Base-by-base conservation (phyloP, 1,284 basidiomycete genomes). In the Ceratorhiza oryzae-sativae region DNA sequence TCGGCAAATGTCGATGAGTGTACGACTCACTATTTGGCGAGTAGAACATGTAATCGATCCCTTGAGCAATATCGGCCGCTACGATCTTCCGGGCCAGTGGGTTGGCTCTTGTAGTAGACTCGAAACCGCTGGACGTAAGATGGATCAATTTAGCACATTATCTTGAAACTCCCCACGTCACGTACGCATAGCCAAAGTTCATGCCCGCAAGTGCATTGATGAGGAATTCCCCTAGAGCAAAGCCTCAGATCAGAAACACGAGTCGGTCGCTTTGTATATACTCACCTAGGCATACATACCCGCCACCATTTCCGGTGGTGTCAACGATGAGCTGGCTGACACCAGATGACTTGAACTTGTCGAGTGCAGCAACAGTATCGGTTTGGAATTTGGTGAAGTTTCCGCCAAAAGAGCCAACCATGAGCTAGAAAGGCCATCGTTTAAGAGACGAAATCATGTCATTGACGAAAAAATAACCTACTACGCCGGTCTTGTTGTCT, bases 241-340 rank as follows among this genome's bases (percentile, higher is more conserved):
- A n/a, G n/a, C n/a, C n/a, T n/a, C n/a, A n/a, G n/a, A n/a, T n/a
- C n/a, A n/a, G n/a, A n/a, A n/a, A n/a, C n/a, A n/a, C n/a, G n/a
- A n/a, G n/a, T n/a, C 12, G n/a, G 8, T 10, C 34, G 3, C n/a
- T 13, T 2, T 32, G 20, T 48, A 13, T 10, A 32, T 42, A 39
- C 20, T 65, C 20, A 71, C 39, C 27, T 72, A 59, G 45, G 25
- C 73, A 63, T 56, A 65, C 27, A 39, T 67, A 75, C 79, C 49
- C 68, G 85, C 87, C 87, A 73, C 85, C 86, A 75, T 89, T 90
- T 77, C 88, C 86, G 2, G 85, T 85, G 36, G 88, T 76, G 75
- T 89, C 88, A 53, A 90, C 82, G 32, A 90, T 76, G 18, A 90
- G 78, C 34, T 82, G 83, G 0, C 81, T 83, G 3, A 87, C 84